Evolutionary conservation across 352 stramenopile species (phyloP).

Genomic region (Phytophthora palmivora): DNA sequence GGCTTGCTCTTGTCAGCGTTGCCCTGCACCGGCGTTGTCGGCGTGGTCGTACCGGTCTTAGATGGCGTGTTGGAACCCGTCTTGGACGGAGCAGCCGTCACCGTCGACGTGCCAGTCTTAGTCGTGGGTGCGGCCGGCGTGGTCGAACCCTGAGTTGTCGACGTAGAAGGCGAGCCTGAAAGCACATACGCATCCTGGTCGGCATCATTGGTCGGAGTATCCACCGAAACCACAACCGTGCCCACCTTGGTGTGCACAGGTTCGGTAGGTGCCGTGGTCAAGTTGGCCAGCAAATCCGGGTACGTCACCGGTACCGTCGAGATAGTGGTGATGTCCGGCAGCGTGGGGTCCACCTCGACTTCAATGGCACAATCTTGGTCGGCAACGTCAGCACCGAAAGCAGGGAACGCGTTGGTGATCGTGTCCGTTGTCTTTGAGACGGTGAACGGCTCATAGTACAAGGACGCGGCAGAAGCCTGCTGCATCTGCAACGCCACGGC

Average conservation of each 20-base stretch:
- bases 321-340: conserved; percentile 36
- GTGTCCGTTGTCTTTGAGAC: conserved; percentile 11
- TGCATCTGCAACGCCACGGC: conserved; percentile 34
- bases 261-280: conserved; percentile 19
- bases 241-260: conserved; percentile 31
- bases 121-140: background rate
- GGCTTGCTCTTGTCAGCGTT: background rate
- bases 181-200: conserved; percentile 22
- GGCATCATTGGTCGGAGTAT: conserved; percentile 4
- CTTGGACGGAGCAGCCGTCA: conserved; percentile 6
- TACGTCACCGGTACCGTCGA: conserved; percentile 21
- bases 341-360: conserved; percentile 29
- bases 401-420: conserved; percentile 21
- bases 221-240: conserved; percentile 23
- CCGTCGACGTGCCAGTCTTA: conserved; percentile 18
- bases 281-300: conserved; percentile 29
- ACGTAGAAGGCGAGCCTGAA: conserved; percentile 7
- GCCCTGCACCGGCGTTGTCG: background rate
- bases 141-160: conserved; percentile 10
- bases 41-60: conserved; percentile 13
- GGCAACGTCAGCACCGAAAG: conserved; percentile 13
- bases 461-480: conserved; percentile 22
- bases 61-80: conserved; percentile 9
- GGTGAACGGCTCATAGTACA: conserved; percentile 24
- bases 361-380: conserved; percentile 22